Base-by-base conservation (phyloP, 345 rosid species). In the Kandelia obovata region DNA sequence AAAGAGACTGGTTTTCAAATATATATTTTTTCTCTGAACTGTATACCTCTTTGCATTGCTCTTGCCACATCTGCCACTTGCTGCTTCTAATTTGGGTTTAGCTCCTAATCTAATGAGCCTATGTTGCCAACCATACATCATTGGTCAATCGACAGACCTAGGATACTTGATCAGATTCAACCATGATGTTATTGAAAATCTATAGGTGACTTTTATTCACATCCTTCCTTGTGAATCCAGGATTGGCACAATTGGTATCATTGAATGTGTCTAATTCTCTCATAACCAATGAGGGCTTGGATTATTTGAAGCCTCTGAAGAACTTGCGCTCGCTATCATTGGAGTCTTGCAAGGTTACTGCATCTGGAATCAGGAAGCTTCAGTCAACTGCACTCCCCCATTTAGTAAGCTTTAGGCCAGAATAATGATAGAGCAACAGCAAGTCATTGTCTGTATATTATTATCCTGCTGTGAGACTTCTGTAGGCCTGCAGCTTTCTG, bases 271-370 rank as follows among this genome's bases (percentile, higher is more conserved):
- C 97, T 26, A 88, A 85, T 81, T 93, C 98, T 43, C 86, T 86
- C 11, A 85, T 91, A 81, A 85, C 96, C 4, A 78, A 75, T 66
- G 76, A 83, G 2, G 98, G 98, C 53, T 73, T 93, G 70, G 79
- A 66, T 52, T 86, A 90, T 73, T 71, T 93, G 75, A 89, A 83
- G 80, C 83, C 83, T n/a, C 73, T 93, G 82, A 91, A 93, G 83
- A 91, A 83, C 69, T 79, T 91, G 65, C 84, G 78, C 70, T 86
- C 88, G 51, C 78, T 91, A 79, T 77, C 85, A 23, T 65, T 93
- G 77, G 98, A 89, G 70, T 84, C 91, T 2, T 89, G 97, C 91
- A 89, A 86, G 84, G 88, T 93, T 65, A 81, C 90, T 7, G 87
- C 85, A 5, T 69, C 67, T 31, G 98, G 89, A 51, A 89, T 91